Evolutionary conservation across 2,329 filamentous ascomycete genomes (phyloP).

Genomic region (Scedosporium aurantiacum): DNA sequence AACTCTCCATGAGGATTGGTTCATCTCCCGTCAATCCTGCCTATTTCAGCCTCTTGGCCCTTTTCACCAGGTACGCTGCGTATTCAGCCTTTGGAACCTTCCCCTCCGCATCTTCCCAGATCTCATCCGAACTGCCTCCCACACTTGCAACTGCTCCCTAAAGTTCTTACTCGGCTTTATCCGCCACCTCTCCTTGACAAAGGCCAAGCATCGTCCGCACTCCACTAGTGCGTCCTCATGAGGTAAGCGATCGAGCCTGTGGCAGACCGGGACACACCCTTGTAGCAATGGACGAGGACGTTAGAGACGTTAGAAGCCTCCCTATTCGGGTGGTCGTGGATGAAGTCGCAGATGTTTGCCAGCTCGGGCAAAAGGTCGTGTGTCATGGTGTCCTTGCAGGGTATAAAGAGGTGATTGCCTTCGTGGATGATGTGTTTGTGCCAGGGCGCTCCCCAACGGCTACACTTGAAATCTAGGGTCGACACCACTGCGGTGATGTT

Average conservation of each 20-base stretch:
- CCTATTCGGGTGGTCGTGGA: constrained; percentile 9
- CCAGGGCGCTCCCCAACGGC: constrained; percentile 6
- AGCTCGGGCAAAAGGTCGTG: constrained; percentile 15
- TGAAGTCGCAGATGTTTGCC: constrained; percentile 16
- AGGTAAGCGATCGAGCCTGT: constrained; percentile 21
- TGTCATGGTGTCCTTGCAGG: constrained; percentile 14
- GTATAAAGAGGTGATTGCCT: constrained; percentile 14
- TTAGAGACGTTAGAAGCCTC: neutral
- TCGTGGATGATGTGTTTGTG: too few relatives aligned
- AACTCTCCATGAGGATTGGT: too few relatives aligned
- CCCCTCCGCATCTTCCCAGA: constrained; percentile 18
- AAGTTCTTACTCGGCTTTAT: constrained; percentile 19
- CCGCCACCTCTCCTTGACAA: constrained; percentile 13
- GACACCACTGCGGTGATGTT: neutral
- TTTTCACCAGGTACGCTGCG: constrained; percentile 9
- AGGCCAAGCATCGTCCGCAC: constrained; percentile 11
- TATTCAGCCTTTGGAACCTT: constrained; percentile 17
- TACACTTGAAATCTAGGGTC: neutral
- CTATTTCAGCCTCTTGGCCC: constrained; percentile 6
- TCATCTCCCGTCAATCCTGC: too few relatives aligned
- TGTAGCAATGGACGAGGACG: constrained; percentile 23
- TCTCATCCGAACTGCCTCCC: constrained; percentile 17
- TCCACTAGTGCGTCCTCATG: constrained; percentile 16
- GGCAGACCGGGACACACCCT: constrained; percentile 20
- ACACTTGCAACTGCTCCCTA: constrained; percentile 20